These are phyloP conservation scores for Pythium dissimile DNA, from an alignment of 352 stramenopile species.

Conservation along the genomic window DNA sequence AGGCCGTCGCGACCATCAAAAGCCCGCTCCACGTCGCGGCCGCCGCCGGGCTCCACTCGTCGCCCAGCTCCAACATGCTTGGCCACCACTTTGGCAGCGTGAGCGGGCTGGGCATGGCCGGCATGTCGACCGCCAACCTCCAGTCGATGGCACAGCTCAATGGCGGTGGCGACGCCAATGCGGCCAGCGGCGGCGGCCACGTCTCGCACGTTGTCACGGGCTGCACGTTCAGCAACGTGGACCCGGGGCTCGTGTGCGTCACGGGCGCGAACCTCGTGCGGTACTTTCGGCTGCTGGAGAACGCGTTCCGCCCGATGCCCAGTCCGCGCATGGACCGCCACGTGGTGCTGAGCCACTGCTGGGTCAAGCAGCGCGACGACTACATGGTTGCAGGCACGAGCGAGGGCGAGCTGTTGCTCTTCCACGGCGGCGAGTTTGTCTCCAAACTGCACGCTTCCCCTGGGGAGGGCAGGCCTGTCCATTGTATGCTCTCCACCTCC, in stretches of 20 bases:
- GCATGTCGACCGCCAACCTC: conserved; percentile 23
- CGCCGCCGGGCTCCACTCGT: conserved; percentile 21
- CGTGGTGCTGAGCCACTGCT: conserved; percentile 82
- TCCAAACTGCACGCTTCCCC: conserved; percentile 53
- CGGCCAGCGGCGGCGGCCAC: background rate
- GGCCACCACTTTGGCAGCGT: conserved; percentile 30
- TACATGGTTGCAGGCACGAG: conserved; percentile 83
- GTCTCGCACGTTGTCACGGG: conserved; percentile 51
- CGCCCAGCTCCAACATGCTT: conserved; percentile 47
- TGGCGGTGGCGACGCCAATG: conserved; percentile 2
- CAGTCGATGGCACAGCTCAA: conserved; percentile 10
- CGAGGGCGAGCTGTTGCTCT: conserved; percentile 84
- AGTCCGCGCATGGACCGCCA: conserved; percentile 67
- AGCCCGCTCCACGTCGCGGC: conserved; percentile 49
- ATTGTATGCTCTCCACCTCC: conserved; percentile 56
- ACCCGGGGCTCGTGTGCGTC: conserved; percentile 85
- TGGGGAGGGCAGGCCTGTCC: conserved; percentile 41
- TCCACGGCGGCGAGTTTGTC: conserved; percentile 73
- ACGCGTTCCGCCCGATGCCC: conserved; percentile 79
- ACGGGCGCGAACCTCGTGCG: conserved; percentile 77
- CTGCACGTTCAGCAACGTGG: conserved; percentile 86
- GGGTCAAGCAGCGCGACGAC: conserved; percentile 90
- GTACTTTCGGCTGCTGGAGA: conserved; percentile 91
- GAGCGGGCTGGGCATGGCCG: conserved; percentile 20
- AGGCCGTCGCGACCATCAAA: conserved; percentile 77